Percentiles rank a stretch among this genome's conserved stretches.
These are phyloP conservation scores for Candida sanyaensis DNA, from an alignment of 1,139 yeast species.

Conservation along the genomic window DNA sequence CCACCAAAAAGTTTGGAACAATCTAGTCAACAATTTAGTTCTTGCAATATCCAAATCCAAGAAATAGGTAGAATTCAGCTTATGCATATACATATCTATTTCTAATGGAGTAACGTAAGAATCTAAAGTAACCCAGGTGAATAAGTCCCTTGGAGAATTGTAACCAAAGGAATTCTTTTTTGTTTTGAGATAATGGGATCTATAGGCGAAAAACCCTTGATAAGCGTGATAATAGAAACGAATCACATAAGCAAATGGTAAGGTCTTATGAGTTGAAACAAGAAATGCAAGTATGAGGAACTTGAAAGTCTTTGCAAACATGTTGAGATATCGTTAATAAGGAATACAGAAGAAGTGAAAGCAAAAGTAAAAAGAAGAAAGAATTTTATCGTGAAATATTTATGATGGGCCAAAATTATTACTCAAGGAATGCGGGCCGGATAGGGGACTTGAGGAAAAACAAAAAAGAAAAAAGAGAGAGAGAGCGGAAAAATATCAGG, in stretches of 20 bases:
- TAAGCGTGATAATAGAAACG: conserved; percentile 58
- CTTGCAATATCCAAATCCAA: conserved; percentile 83
- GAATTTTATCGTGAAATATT: neutral
- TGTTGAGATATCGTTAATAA: neutral
- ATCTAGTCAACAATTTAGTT: conserved; percentile 56
- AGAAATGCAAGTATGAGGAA: conserved; percentile 15
- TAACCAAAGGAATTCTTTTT: conserved; percentile 37
- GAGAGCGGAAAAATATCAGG: no score
- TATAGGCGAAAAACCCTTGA: conserved; percentile 41
- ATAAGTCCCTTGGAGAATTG: conserved; percentile 32
- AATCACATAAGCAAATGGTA: conserved; percentile 68
- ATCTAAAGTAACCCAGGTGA: conserved; percentile 44
- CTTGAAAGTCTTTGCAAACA: conserved; percentile 11
- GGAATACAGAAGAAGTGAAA: neutral
- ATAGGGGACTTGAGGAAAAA: no score
- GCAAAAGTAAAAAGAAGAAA: neutral
- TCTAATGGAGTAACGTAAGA: conserved; percentile 77
- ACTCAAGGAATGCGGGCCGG: no score
- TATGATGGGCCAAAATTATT: no score
- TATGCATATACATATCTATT: conserved; percentile 84
- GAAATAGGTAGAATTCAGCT: conserved; percentile 83
- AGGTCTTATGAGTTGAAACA: conserved; percentile 50
- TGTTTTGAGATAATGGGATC: conserved; percentile 22
- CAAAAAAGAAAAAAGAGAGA: no score
- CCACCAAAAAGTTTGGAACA: conserved; percentile 55